phyloP scores from a whole-genome alignment of 2,329 filamentous ascomycete species.

The Aureobasidium sp. region DNA sequence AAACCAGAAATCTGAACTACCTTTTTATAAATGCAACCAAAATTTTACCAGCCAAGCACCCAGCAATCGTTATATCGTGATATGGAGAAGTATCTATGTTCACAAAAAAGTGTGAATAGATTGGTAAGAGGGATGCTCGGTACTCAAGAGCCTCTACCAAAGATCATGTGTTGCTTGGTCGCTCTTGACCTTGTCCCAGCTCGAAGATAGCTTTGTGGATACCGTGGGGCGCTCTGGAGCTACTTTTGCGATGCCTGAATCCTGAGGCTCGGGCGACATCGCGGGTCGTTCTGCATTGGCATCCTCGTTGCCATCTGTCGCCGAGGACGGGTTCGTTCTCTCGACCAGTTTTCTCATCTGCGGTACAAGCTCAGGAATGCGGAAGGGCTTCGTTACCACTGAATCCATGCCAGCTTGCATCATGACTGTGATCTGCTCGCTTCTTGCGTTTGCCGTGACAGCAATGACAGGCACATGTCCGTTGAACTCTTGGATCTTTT shows the following conservation, averaged over 20 bases:
- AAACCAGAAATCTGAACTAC: not conserved
- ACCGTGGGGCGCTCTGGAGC: not conserved
- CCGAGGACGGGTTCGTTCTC: not conserved
- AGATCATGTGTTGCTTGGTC: not conserved
- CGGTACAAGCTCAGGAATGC: conserved; percentile 28
- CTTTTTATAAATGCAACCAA: not conserved
- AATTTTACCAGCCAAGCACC: not conserved
- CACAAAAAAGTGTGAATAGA: not conserved
- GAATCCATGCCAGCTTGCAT: conserved; percentile 21
- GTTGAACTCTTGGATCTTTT: conserved; percentile 50
- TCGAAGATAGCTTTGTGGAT: not conserved
- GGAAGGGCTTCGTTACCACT: conserved; percentile 29
- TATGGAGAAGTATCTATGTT: not conserved
- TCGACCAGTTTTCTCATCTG: conserved; percentile 22
- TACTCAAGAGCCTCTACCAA: not conserved
- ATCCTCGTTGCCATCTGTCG: not conserved
- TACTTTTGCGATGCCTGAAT: not conserved
- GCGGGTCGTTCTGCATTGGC: not conserved
- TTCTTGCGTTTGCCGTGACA: conserved; percentile 64
- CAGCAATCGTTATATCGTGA: not conserved
- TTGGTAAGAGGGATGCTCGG: not conserved
- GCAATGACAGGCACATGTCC: conserved; percentile 62
- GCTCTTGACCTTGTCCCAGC: not conserved
- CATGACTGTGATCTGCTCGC: conserved; percentile 30
- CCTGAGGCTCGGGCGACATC: not conserved